Evolutionary conservation across 208 protist genomes (phyloP), one percentile per base, ranked within the genome.

Genomic region (Naegleria lovaniensis): DNA sequence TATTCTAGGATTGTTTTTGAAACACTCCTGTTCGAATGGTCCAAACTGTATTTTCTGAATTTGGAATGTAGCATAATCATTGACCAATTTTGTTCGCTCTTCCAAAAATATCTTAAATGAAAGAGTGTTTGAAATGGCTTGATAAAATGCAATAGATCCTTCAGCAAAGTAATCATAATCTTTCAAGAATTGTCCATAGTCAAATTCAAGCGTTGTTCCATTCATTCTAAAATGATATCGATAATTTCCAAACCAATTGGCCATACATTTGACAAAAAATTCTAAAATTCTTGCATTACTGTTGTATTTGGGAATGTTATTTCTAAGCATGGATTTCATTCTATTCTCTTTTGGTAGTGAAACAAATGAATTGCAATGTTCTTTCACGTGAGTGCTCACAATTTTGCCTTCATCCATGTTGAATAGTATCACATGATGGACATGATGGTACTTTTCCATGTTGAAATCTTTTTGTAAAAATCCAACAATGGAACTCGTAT

Each of bases 1-100:
- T 36, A 79, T 79, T 79, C 67, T 79, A 36, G 67, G 67, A 79
- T 79, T 79, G n/a, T 36, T 79, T 79, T 79, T 79, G 29, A 36
- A 79, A 79, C 67, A 79, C 9, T 79, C 29, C 9, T 79, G 16
- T 79, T 79, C 67, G 36, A 79, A 79, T 79, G 6, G 19, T 79
- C 67, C 67, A 33, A 79, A 79, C 36, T 79, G 67, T 36, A 79
- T 36, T 79, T 79, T 79, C n/a, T 79, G 67, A 36, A 79, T 36
- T 79, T 79, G 67, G n/a, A 79, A 79, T 6, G 67, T 36, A 15
- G 13, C 6, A 79, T 79, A 79, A 36, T 79, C 29, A 33, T 79
- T 79, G 0, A 79, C 29, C 5, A 79, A 33, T 36, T 36, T 79
- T 36, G 16, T 79, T 79, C 67, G 19, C 36, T 79, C 67, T 36